Base-by-base conservation (phyloP, 2,329 filamentous ascomycete species). In the Pseudogymnoascus sp. region DNA sequence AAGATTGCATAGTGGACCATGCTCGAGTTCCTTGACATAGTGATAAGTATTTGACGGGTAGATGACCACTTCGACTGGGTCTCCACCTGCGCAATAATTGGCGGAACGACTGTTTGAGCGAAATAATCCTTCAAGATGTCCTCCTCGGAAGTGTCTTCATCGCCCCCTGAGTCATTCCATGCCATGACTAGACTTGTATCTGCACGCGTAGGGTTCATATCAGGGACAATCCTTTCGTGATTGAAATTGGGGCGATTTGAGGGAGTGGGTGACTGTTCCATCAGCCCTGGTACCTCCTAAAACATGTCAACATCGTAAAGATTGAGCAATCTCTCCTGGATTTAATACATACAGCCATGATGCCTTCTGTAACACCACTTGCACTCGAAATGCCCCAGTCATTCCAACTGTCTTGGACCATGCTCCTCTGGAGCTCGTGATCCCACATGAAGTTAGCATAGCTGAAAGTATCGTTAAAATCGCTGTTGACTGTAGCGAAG, bases 51-150 rank as follows among this genome's bases (percentile, higher is more conserved):
- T 54, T 80, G 78, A 4, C 81, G 75, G 68, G 81, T 81, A 0
- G 77, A 75, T 2, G 78, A 73, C 81, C 81, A 84, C 62, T 79
- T 80, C 67, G 79, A 80, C 63, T 80, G 78, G 6, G 79, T 80
- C 67, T 84, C 82, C 0, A 83, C 79, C 60, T 83, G 79, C 16
- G 79, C 78, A 3, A 84, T 75, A 28, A 83, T 83, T 0, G 80
- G 81, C 5, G 81, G 80, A n/a, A 79, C 79, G 14, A 80, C 77
- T 2, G 80, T 78, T 43, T 75, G 76, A 16, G 77, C 71, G 64
- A 83, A 83, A 63, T 80, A 81, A 48, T 81, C 78, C 65, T 83
- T 74, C 1, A 83, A 70, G 11, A 74, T 70, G 41, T 75, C 72
- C 57, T 77, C 74, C 43, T 77, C 75, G 5, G 75, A 70, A 65